Evolutionary conservation across 495 filamentous ascomycete genomes (phyloP).

Genomic region (Daldinia vernicosa): DNA sequence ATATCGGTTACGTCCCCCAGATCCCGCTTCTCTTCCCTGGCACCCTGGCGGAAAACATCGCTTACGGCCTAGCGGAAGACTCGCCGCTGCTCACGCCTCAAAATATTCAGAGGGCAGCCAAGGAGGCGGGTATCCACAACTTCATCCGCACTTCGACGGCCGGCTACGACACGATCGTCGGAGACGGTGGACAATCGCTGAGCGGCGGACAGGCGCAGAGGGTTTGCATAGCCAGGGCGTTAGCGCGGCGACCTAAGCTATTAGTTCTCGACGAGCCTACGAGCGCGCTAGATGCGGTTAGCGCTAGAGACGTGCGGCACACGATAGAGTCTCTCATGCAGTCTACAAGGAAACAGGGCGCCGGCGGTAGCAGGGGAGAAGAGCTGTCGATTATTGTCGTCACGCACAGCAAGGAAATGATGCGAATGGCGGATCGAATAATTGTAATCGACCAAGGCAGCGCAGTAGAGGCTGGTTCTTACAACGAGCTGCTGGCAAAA

Average conservation of each 20-base stretch:
- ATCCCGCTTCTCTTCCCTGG: constrained; percentile 78
- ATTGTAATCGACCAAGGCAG: constrained; percentile 73
- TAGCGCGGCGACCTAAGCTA: constrained; percentile 73
- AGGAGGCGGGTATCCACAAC: constrained; percentile 77
- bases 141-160: constrained; percentile 77
- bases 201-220: constrained; percentile 89
- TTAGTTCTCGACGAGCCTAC: constrained; percentile 92
- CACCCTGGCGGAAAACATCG: constrained; percentile 79
- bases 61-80: constrained; percentile 70
- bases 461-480: constrained; percentile 73
- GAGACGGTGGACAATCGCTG: constrained; percentile 77
- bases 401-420: constrained; percentile 85
- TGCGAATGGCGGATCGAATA: constrained; percentile 75
- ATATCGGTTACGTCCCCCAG: constrained; percentile 82
- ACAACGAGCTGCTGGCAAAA: constrained; percentile 58
- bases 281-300: constrained; percentile 75
- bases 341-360: background rate
- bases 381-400: constrained; percentile 72
- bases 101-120: constrained; percentile 67
- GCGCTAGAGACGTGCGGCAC: constrained; percentile 70
- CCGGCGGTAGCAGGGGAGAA: background rate
- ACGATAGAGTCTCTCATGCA: constrained; percentile 65
- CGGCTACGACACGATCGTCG: constrained; percentile 79
- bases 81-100: constrained; percentile 48
- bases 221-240: constrained; percentile 81